Percentiles rank a stretch among this genome's conserved stretches.
Conservation (phyloP, 2,329 filamentous ascomycete species). For the Periconia digitata region DNA sequence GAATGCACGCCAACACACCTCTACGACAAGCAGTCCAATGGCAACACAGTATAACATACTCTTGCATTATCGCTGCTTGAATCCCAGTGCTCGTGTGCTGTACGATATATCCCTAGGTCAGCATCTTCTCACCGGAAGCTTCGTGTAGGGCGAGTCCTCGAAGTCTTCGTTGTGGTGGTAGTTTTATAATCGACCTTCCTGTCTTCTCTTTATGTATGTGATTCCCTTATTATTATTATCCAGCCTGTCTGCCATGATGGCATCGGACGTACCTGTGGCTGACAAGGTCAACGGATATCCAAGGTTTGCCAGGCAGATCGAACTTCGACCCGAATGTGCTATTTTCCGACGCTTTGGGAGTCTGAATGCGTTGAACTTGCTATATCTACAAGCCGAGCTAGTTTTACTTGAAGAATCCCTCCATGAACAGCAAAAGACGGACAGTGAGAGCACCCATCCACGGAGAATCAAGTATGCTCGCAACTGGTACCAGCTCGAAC, state of each 20-base stretch:
- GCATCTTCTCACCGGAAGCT: neutral
- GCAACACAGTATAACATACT: neutral
- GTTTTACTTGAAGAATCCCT: constrained; percentile 1
- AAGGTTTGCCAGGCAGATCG: constrained; percentile 4
- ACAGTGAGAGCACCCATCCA: constrained; percentile 1
- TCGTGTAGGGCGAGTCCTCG: neutral
- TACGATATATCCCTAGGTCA: neutral
- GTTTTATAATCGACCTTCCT: no score
- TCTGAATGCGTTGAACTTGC: constrained; percentile 9
- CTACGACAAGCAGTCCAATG: neutral
- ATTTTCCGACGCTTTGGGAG: constrained; percentile 9
- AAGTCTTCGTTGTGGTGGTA: neutral
- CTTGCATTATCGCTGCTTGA: neutral
- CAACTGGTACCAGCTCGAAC: constrained; percentile 5
- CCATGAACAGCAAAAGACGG: constrained; percentile 2
- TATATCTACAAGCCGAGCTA: constrained; percentile 9
- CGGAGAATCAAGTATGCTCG: constrained; percentile 3
- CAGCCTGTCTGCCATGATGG: constrained; percentile 1
- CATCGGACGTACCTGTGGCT: neutral
- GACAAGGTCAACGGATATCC: constrained; percentile 7
- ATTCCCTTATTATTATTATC: neutral
- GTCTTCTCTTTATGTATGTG: neutral
- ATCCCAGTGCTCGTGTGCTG: constrained; percentile 7
- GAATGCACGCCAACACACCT: neutral
- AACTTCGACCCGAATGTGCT: constrained; percentile 6